Percentiles rank a stretch among this genome's conserved stretches.
Conservation (phyloP, 495 filamentous ascomycete species). For the Neurospora sp. region DNA sequence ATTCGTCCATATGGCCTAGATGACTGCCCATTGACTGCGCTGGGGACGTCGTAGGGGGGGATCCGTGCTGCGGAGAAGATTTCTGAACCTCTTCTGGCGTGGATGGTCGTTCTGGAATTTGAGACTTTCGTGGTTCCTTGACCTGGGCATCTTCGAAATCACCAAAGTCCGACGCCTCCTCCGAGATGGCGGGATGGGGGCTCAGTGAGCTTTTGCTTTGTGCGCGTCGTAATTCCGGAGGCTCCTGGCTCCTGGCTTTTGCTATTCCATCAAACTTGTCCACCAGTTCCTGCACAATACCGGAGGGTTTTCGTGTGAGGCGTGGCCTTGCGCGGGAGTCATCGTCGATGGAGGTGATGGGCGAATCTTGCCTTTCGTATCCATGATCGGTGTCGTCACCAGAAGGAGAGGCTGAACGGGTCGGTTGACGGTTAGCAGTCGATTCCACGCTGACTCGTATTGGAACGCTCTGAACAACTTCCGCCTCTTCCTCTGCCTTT, state of each 20-base stretch:
- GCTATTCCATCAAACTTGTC: slow-evolving; percentile 37
- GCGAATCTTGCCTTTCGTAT: slow-evolving; percentile 34
- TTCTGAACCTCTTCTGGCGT: background rate
- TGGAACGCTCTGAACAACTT: background rate
- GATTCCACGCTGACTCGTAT: slow-evolving; percentile 10
- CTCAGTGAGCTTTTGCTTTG: slow-evolving; percentile 9
- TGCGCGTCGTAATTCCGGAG: slow-evolving; percentile 1
- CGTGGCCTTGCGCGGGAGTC: slow-evolving; percentile 26
- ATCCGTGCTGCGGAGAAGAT: background rate
- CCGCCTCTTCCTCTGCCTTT: background rate
- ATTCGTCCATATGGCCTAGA: slow-evolving; percentile 1
- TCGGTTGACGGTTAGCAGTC: slow-evolving; percentile 8
- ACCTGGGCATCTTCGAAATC: slow-evolving; percentile 43
- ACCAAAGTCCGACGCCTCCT: slow-evolving; percentile 36
- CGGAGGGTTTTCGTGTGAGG: slow-evolving; percentile 20
- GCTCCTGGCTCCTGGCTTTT: slow-evolving; percentile 25
- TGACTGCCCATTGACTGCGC: background rate
- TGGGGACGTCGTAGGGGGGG: background rate
- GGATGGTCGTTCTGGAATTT: background rate
- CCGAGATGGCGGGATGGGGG: slow-evolving; percentile 7
- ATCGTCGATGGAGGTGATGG: slow-evolving; percentile 46
- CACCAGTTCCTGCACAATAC: slow-evolving; percentile 39
- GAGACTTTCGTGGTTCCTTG: slow-evolving; percentile 8
- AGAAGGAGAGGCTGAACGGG: slow-evolving; percentile 29
- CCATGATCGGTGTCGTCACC: slow-evolving; percentile 32